Conservation (phyloP, 495 filamentous ascomycete species). For the Aeminium ludgeri region DNA sequence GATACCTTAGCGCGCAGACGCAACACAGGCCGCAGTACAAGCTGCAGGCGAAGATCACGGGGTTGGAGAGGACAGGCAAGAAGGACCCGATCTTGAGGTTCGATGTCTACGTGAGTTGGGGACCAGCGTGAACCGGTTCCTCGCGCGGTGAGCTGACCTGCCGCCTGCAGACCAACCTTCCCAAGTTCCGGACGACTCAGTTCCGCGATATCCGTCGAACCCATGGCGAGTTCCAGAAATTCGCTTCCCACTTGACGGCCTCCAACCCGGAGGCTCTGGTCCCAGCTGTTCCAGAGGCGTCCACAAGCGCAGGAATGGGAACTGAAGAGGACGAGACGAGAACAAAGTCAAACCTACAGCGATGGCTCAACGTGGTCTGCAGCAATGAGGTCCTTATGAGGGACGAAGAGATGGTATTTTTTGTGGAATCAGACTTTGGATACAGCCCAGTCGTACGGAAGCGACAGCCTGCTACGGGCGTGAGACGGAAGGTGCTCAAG, state of each 20-base stretch:
- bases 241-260: conserved; percentile 85
- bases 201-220: conserved; percentile 92
- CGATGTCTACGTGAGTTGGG: conserved; percentile 72
- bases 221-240: conserved; percentile 88
- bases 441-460: conserved; percentile 89
- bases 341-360: conserved; percentile 74
- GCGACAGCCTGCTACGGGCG: conserved; percentile 94
- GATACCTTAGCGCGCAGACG: conserved; percentile 9
- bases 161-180: conserved; percentile 68
- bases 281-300: conserved; percentile 78
- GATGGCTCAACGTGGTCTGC: conserved; percentile 88
- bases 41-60: conserved; percentile 84
- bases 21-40: conserved; percentile 29
- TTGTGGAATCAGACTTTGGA: conserved; percentile 95
- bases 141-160: too few species aligned
- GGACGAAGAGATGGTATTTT: conserved; percentile 92
- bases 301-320: conserved; percentile 85
- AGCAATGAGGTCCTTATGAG: conserved; percentile 81
- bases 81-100: conserved; percentile 93
- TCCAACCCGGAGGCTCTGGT: conserved; percentile 96
- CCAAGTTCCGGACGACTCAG: conserved; percentile 91
- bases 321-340: conserved; percentile 92
- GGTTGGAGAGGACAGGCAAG: conserved; percentile 75
- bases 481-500: conserved; percentile 86
- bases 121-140: too few species aligned